Percentiles rank a stretch among this genome's conserved stretches.
These are phyloP conservation scores for Pythium grandisporangium DNA, from an alignment of 352 stramenopile genomes.

Conservation along the genomic window DNA sequence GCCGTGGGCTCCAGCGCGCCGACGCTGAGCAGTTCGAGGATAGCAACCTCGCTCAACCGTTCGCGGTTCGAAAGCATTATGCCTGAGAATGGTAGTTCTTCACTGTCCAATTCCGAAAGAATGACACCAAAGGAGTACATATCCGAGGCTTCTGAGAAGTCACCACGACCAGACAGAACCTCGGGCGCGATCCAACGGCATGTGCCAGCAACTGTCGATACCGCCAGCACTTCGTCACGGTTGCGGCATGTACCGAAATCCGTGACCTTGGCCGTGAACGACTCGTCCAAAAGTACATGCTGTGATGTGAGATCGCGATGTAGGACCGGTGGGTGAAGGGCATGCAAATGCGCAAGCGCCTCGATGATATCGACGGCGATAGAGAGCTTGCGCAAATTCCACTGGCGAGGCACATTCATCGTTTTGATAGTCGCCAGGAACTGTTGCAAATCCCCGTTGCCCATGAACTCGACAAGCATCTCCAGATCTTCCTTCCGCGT, in stretches of 20 bases:
- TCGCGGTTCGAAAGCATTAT: constrained; percentile 41
- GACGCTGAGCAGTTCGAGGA: constrained; percentile 41
- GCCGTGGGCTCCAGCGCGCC: constrained; percentile 42
- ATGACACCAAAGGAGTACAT: constrained; percentile 74
- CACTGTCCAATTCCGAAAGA: constrained; percentile 55
- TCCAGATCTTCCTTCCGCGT: constrained; percentile 36
- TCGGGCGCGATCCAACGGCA: constrained; percentile 61
- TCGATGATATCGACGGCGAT: constrained; percentile 20
- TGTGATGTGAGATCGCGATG: constrained; percentile 23
- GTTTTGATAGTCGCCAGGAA: constrained; percentile 28
- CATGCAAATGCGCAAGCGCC: constrained; percentile 22
- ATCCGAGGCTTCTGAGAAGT: constrained; percentile 36
- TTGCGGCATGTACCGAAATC: constrained; percentile 16
- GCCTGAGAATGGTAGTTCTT: constrained; percentile 58
- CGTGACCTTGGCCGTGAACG: constrained; percentile 19
- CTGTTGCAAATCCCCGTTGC: constrained; percentile 43
- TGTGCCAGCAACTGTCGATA: constrained; percentile 18
- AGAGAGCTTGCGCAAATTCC: constrained; percentile 38
- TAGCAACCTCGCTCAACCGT: constrained; percentile 31
- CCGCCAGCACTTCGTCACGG: constrained; percentile 7
- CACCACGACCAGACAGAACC: constrained; percentile 33
- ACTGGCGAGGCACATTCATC: constrained; percentile 17
- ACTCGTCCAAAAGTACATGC: constrained; percentile 21
- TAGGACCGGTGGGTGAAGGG: constrained; percentile 12
- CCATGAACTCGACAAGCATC: constrained; percentile 73